A percentile compares a stretch with the other conserved stretches of the same genome.
Evolutionary conservation across 345 rosid species (phyloP).

Genomic region (Syzygium aqueum): DNA sequence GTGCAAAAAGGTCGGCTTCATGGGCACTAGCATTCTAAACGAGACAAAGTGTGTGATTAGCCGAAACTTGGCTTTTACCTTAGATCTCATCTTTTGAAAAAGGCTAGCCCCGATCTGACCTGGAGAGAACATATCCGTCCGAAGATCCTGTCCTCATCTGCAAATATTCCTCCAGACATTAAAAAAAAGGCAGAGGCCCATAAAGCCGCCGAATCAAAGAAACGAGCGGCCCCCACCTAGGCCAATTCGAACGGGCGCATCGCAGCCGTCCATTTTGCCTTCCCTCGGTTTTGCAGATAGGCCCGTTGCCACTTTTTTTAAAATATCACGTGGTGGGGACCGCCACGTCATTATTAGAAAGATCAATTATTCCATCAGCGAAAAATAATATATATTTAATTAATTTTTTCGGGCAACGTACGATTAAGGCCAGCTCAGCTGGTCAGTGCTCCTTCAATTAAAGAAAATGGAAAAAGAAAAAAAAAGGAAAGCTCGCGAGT

Average conservation of each 20-base stretch:
- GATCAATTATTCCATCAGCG: no score
- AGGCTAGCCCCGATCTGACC: background rate
- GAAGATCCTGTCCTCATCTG: background rate
- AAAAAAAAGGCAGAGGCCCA: background rate
- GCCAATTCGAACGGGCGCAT: background rate
- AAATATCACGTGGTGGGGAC: background rate
- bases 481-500: background rate
- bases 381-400: no score
- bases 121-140: background rate
- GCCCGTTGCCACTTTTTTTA: background rate
- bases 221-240: background rate
- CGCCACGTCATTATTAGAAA: background rate
- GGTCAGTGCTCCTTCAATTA: background rate
- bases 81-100: background rate
- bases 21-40: background rate
- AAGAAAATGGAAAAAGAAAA: background rate
- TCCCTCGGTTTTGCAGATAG: background rate
- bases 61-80: background rate
- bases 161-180: background rate
- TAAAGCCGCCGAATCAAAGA: background rate
- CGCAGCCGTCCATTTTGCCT: background rate
- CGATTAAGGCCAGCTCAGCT: background rate
- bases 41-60: background rate
- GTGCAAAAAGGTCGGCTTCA: background rate
- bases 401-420: background rate